Conservation (phyloP, 2,329 filamentous ascomycete genomes). For the Salinomyces thailandicus region DNA sequence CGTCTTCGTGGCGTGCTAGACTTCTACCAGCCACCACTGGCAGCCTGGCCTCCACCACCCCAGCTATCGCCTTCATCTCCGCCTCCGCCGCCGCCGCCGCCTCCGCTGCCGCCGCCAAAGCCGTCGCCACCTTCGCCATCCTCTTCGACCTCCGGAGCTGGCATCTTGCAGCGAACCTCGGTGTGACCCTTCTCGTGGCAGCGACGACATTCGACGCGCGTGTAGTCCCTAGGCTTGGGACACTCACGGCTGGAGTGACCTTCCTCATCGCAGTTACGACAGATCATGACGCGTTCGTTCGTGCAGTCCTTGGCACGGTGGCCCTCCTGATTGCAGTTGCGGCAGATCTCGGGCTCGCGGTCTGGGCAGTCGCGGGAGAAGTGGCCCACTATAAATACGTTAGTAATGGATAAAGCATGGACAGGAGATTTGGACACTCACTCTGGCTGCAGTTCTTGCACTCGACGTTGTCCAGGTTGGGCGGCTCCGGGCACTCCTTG, state of each 20-base stretch:
- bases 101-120: conserved; percentile 1
- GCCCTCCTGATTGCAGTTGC: conserved; percentile 26
- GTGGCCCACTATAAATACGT: conserved; percentile 19
- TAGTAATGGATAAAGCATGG: background rate
- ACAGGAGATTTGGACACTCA: conserved; percentile 21
- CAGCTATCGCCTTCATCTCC: background rate
- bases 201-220: conserved; percentile 37
- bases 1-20: too few species aligned
- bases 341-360: conserved; percentile 21
- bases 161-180: conserved; percentile 20
- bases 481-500: conserved; percentile 33
- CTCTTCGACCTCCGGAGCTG: conserved; percentile 6
- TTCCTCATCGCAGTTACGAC: conserved; percentile 29
- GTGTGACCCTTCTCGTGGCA: conserved; percentile 27
- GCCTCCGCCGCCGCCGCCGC: background rate
- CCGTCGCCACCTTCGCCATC: conserved; percentile 4
- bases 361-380: conserved; percentile 26
- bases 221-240: conserved; percentile 25
- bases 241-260: conserved; percentile 30
- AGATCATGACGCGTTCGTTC: conserved; percentile 25
- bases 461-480: conserved; percentile 22
- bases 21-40: conserved; percentile 3
- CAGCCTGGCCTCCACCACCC: background rate
- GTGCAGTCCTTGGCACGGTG: conserved; percentile 24
- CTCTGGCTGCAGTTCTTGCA: conserved; percentile 25